Evolutionary conservation across 2,329 filamentous ascomycete species (phyloP), one percentile per base, ranked within the genome.

Genomic region (Penicillium freii): DNA sequence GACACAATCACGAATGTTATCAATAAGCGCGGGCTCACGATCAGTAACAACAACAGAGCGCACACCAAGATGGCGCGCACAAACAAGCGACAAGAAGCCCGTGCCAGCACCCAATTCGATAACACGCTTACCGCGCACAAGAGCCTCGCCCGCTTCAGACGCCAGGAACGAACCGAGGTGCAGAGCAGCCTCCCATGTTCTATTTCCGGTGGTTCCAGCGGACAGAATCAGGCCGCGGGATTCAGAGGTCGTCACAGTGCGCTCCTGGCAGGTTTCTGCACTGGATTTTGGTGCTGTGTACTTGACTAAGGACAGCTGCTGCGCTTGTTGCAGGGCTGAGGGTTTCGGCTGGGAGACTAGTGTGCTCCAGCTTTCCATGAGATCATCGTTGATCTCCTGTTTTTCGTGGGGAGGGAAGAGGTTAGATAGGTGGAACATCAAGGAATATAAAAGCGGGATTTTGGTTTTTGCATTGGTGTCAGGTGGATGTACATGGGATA

Each of bases 371-470:
- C 81, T 78, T 54, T 80, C 80, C 82, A 93, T 90, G 67, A 97
- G 82, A 73, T 88, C 82, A 74, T 96, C 90, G 60, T 88, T 91
- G 46, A 96, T 87, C 73, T 88, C 91, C 92, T 97, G 76, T 19
- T 33, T 44, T 44, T 29, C 15, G 6, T 5, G 15, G 21, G 19
- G 44, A 51, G 54, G 34, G 45, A 33, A 50, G 44, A 38, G 27
- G 51, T 63, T 57, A 52, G 51, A 50, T 25, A 31, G 5, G 21
- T 47, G 21, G 5, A 36, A 52, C 27, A 53, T 36, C 33, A 50
- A 31, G 29, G 13, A 49, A 27, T 33, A 33, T 49, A 36, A 15
- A 23, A 15, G 17, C 21, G 43, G 21, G 17, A 36, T n/a, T n/a
- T 36, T 17, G 9, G 23, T 23, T 13, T 54, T 53, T 43, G 52